Evolutionary conservation across 495 filamentous ascomycete genomes (phyloP).

Genomic region (Talaromyces thailandensis): DNA sequence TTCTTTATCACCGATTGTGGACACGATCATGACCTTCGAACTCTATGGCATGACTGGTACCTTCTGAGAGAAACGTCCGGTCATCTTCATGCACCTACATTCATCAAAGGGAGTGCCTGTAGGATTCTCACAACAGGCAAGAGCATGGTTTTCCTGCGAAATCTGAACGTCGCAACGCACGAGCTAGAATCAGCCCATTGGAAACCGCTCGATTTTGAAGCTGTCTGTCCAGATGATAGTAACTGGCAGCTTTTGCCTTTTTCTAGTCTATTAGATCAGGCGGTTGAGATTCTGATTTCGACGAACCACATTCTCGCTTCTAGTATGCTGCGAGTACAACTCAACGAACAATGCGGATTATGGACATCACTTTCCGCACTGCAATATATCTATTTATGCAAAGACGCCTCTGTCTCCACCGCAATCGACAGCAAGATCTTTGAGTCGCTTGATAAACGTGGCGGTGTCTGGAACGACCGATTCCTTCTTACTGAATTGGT

Average conservation of each 20-base stretch:
- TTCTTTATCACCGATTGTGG: slow-evolving; percentile 65
- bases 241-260: slow-evolving; percentile 53
- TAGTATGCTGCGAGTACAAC: slow-evolving; percentile 48
- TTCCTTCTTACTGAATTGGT: slow-evolving; percentile 74
- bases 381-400: slow-evolving; percentile 62
- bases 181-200: slow-evolving; percentile 17
- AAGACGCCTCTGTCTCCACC: slow-evolving; percentile 55
- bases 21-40: slow-evolving; percentile 48
- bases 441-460: slow-evolving; percentile 61
- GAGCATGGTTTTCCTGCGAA: slow-evolving; percentile 71
- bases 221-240: slow-evolving; percentile 34
- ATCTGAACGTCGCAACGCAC: slow-evolving; percentile 32
- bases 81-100: slow-evolving; percentile 56
- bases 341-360: slow-evolving; percentile 64
- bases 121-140: slow-evolving; percentile 84
- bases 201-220: slow-evolving; percentile 42
- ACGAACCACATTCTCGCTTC: slow-evolving; percentile 62
- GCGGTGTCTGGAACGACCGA: slow-evolving; percentile 66
- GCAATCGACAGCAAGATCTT: slow-evolving; percentile 63
- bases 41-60: slow-evolving; percentile 72
- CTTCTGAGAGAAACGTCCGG: slow-evolving; percentile 46
- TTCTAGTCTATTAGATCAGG: slow-evolving; percentile 56
- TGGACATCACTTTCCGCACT: slow-evolving; percentile 57
- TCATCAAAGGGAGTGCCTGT: slow-evolving; percentile 55
- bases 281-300: slow-evolving; percentile 64